Conservation (phyloP, 2,329 filamentous ascomycete species). For the Fusarium lyarnte region DNA sequence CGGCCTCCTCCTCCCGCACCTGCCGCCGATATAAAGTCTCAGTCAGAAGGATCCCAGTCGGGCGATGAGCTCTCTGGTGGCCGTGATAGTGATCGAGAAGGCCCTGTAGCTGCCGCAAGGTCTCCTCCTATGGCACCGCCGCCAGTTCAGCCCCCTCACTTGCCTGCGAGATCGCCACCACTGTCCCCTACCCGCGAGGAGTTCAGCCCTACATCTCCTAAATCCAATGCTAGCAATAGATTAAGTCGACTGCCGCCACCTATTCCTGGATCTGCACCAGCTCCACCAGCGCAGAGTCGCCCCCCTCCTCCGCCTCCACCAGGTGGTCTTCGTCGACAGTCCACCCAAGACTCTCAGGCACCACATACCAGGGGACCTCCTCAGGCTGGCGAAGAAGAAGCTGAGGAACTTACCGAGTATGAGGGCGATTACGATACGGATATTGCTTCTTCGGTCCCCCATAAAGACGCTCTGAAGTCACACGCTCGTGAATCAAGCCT, state of each 20-base stretch:
- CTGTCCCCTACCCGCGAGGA: slow-evolving; percentile 48
- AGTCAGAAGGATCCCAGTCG: slow-evolving; percentile 83
- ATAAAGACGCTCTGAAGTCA: slow-evolving; percentile 90
- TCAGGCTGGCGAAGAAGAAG: slow-evolving; percentile 69
- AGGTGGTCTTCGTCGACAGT: slow-evolving; percentile 63
- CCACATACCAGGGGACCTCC: slow-evolving; percentile 54
- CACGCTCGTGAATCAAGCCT: slow-evolving; percentile 81
- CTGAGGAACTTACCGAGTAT: slow-evolving; percentile 89
- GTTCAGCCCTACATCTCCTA: slow-evolving; percentile 55
- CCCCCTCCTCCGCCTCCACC: slow-evolving; percentile 75
- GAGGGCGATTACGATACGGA: slow-evolving; percentile 99
- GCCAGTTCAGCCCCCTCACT: slow-evolving; percentile 43
- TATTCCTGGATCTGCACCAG: slow-evolving; percentile 65
- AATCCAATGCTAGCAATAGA: slow-evolving; percentile 58
- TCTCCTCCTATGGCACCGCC: slow-evolving; percentile 57
- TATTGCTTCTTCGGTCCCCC: slow-evolving; percentile 90
- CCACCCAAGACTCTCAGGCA: slow-evolving; percentile 64
- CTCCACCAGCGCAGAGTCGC: slow-evolving; percentile 62
- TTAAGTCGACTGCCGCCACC: slow-evolving; percentile 67
- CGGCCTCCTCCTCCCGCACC: slow-evolving; percentile 68
- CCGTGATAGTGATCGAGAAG: slow-evolving; percentile 53
- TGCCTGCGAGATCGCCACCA: slow-evolving; percentile 48
- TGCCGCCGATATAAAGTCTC: slow-evolving; percentile 66
- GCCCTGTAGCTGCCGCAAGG: slow-evolving; percentile 36
- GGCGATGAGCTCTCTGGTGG: slow-evolving; percentile 82